Evolutionary conservation across 352 stramenopile genomes (phyloP).

Genomic region (Globisporangium nagaii): DNA sequence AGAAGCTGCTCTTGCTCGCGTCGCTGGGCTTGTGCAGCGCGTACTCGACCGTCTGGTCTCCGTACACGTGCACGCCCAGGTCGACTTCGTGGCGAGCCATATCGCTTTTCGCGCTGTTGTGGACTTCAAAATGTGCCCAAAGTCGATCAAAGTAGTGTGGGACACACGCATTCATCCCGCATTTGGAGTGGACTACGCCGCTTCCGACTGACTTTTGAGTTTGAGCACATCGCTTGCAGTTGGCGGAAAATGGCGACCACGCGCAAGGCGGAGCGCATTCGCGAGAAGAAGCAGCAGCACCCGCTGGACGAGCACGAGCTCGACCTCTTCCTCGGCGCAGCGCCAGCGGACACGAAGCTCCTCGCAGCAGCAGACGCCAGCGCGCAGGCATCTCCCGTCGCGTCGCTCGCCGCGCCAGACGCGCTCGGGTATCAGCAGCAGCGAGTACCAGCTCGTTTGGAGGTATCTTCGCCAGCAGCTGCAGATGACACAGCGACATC

Average conservation of each 20-base stretch:
- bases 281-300: constrained; percentile 33
- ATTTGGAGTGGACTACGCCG: too few species aligned
- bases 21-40: constrained; percentile 18
- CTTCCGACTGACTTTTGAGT: too few species aligned
- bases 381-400: not conserved
- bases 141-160: constrained; percentile 2
- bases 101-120: not conserved
- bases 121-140: not conserved
- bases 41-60: constrained; percentile 51
- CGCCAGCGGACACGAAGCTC: not conserved
- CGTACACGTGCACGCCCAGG: constrained; percentile 41
- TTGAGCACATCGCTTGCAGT: not conserved
- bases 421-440: constrained; percentile 3
- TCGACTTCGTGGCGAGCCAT: constrained; percentile 27
- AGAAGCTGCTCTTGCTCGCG: not conserved
- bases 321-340: constrained; percentile 44
- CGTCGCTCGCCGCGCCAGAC: constrained; percentile 5
- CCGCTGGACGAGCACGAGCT: constrained; percentile 55
- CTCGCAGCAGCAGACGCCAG: constrained; percentile 3
- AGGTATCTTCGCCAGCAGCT: not conserved
- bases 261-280: constrained; percentile 48
- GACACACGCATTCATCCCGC: not conserved
- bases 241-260: constrained; percentile 8
- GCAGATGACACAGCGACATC: not conserved
- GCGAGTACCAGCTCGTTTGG: not conserved